A percentile compares a stretch with the other conserved stretches of the same genome.
phyloP scores from a whole-genome alignment of 2,329 filamentous ascomycete genomes.

The Chaetomium globosum region DNA sequence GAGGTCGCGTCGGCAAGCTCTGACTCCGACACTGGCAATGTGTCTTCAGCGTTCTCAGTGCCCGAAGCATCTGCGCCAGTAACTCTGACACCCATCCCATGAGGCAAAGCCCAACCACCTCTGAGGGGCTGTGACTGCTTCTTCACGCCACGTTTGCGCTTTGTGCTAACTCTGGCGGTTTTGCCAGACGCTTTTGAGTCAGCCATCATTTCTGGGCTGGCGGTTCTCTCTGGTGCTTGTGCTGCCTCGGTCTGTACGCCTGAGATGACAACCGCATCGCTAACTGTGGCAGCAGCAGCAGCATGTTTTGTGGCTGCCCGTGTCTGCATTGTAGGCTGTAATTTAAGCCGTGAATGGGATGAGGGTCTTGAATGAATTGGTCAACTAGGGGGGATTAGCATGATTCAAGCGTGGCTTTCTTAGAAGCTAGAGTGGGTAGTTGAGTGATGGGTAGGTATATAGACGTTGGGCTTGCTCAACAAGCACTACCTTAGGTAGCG shows the following conservation, averaged over 20 bases:
- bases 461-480: neutral
- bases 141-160: constrained; percentile 22
- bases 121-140: constrained; percentile 21
- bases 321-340: constrained; percentile 22
- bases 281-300: neutral
- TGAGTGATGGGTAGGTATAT: neutral
- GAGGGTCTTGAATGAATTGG: neutral
- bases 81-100: constrained; percentile 29
- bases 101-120: constrained; percentile 28
- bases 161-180: neutral
- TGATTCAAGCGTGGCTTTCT: neutral
- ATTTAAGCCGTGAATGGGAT: neutral
- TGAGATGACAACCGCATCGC: neutral
- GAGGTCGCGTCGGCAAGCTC: neutral
- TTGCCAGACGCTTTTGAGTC: neutral
- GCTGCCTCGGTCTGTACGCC: neutral
- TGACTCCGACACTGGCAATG: neutral
- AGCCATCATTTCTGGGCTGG: no score
- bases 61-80: neutral
- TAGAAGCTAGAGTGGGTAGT: neutral
- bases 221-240: neutral
- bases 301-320: constrained; percentile 20
- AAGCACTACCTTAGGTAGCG: neutral
- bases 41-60: neutral
- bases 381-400: neutral